These are phyloP conservation scores for Annona squamosa DNA, from an alignment of 164 flowering plant genomes.

Conservation along the genomic window DNA sequence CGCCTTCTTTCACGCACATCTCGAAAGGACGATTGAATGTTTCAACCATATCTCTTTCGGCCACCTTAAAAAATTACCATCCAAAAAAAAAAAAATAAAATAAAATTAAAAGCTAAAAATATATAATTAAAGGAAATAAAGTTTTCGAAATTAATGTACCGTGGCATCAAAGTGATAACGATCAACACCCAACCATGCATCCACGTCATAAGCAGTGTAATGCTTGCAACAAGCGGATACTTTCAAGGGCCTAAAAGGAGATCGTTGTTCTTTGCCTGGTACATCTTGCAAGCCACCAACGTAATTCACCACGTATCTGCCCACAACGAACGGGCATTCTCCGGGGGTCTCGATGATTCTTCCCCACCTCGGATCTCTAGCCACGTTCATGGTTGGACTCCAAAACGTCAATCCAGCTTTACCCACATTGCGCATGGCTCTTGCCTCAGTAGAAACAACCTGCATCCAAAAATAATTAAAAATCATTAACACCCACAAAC, in stretches of 20 bases:
- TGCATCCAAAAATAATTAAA: not conserved
- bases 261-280: slow-evolving; percentile 1
- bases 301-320: slow-evolving; percentile 49
- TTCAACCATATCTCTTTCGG: slow-evolving; percentile 11
- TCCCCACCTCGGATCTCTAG: slow-evolving; percentile 85
- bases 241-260: slow-evolving; percentile 32
- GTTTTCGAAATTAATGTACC: slow-evolving; percentile 24
- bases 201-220: slow-evolving; percentile 77
- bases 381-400: slow-evolving; percentile 81
- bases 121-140: not conserved
- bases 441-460: slow-evolving; percentile 77
- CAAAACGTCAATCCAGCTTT: slow-evolving; percentile 67
- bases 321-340: slow-evolving; percentile 58
- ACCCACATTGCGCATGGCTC: slow-evolving; percentile 85
- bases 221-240: slow-evolving; percentile 85
- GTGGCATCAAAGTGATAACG: slow-evolving; percentile 67
- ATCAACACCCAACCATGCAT: slow-evolving; percentile 60
- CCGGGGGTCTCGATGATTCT: slow-evolving; percentile 79
- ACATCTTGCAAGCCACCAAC: slow-evolving; percentile 64
- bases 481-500: too few species aligned
- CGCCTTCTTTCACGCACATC: slow-evolving; percentile 50
- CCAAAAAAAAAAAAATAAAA: not conserved
- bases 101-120: not conserved
- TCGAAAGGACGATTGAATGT: slow-evolving; percentile 36
- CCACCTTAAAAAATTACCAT: not conserved